A percentile compares a stretch with the other conserved stretches of the same genome.
These are phyloP conservation scores for Solanum arcanum DNA, from an alignment of 257 asterid genomes.

Conservation along the genomic window DNA sequence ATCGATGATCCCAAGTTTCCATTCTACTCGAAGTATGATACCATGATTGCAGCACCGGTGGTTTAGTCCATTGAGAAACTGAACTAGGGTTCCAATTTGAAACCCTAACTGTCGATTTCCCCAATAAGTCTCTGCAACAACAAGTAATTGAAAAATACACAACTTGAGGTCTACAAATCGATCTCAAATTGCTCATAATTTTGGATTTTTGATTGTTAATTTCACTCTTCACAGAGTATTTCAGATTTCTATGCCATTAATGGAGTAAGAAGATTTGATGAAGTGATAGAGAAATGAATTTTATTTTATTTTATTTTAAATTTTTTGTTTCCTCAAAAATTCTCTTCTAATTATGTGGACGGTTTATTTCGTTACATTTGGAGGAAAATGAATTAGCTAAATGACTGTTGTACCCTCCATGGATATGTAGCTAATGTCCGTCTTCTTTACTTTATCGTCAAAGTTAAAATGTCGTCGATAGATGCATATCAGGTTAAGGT, in stretches of 20 bases:
- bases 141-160: conserved; percentile 52
- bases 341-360: background rate
- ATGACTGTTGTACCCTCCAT: background rate
- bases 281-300: background rate
- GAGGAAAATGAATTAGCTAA: background rate
- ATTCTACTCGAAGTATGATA: conserved; percentile 8
- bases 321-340: background rate
- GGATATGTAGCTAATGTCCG: too few relatives aligned
- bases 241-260: background rate
- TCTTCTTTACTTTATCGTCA: too few relatives aligned
- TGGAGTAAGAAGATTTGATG: background rate
- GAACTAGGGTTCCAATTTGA: conserved; percentile 19
- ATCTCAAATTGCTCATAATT: conserved; percentile 65
- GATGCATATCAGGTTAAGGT: too few relatives aligned
- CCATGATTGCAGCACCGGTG: conserved; percentile 9
- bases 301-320: background rate
- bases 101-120: conserved; percentile 44
- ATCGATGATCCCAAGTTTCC: conserved; percentile 8
- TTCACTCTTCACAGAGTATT: background rate
- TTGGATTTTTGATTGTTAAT: background rate
- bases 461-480: too few relatives aligned
- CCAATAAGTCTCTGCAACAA: conserved; percentile 15
- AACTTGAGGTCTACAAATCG: conserved; percentile 53
- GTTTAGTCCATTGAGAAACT: conserved; percentile 6
- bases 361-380: background rate